Conservation (phyloP, 164 flowering plant species). For the Chimonanthus praecox region DNA sequence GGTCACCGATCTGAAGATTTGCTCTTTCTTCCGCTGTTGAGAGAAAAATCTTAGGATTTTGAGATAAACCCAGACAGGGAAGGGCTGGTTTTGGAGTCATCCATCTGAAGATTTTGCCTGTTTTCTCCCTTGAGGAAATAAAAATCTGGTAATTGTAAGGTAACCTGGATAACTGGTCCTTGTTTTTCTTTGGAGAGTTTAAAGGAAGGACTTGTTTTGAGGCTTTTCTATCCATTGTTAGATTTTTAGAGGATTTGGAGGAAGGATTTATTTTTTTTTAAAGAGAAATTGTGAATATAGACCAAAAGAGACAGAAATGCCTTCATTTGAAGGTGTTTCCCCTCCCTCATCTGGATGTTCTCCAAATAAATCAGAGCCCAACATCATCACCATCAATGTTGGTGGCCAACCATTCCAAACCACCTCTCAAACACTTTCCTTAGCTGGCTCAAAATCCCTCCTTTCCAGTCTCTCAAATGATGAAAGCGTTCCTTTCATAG, state of each 20-base stretch:
- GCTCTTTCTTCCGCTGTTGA: too few relatives aligned
- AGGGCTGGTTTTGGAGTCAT: too few relatives aligned
- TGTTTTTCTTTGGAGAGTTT: too few relatives aligned
- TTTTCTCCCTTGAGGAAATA: too few relatives aligned
- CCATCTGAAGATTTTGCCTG: too few relatives aligned
- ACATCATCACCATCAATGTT: conserved; percentile 64
- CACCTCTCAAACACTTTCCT: conserved; percentile 68
- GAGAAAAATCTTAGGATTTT: too few relatives aligned
- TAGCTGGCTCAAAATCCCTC: conserved; percentile 65
- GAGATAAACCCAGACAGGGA: too few relatives aligned
- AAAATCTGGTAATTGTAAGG: too few relatives aligned
- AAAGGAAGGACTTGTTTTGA: neutral
- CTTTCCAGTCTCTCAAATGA: conserved; percentile 31
- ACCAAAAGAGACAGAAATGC: conserved; percentile 21
- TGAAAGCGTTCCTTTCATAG: conserved; percentile 46
- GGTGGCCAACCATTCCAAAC: conserved; percentile 96
- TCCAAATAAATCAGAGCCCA: conserved; percentile 29
- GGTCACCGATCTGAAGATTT: too few relatives aligned
- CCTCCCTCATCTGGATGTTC: conserved; percentile 12
- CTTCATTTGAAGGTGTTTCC: conserved; percentile 26
- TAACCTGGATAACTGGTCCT: too few relatives aligned
- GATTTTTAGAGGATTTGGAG: neutral
- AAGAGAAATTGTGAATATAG: too few relatives aligned
- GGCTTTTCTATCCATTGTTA: neutral
- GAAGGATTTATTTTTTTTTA: neutral